Evolutionary conservation across 768 basidiomycete species (phyloP), one percentile per base, ranked within the genome.

Genomic region (Psilocybe sp.): DNA sequence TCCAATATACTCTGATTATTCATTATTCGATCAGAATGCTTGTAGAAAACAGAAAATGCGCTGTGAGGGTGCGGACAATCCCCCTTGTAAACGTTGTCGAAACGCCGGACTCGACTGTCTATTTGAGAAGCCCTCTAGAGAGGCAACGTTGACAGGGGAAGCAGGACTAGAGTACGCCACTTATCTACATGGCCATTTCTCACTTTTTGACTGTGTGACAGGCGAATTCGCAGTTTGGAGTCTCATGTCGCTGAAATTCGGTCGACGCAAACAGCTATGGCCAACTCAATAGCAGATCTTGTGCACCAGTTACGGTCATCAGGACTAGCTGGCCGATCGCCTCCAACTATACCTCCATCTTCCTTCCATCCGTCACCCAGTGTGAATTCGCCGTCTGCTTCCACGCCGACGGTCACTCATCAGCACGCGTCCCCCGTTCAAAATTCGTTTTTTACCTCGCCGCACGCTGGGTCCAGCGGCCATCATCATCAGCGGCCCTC

Each of bases 31-130:
- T 44, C 64, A 94, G 92, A 95, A 95, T 83, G 90, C 92, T 14
- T 96, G 94, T 68, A 77, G 94, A 59, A 90, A 92, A 62, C 93
- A 95, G 76, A 97, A 97, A 73, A 97, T 97, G 95, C 79, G 93
- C 59, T 98, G 94, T 64, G 92, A 95, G 67, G 93, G 92, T 1
- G 95, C 93, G 13, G 95, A 97, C 65, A 93, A 91, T 60, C 94
- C 95, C 19, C 95, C 95, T n/a, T 98, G 95, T 69, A 85, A 89
- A 60, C 83, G 95, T 39, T 98, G 95, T 70, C 80, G 90, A 31
- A 88, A 92, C 60, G 86, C 89, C 15, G 89, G 91, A 2, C 76
- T 97, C 11, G 90, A 94, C 37, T 98, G 95, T 71, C 77, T 97
- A 32, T 96, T 98, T 64, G 95, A 98, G 68, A 97, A 97, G 60